Evolutionary conservation across 2,329 filamentous ascomycete species (phyloP).

Genomic region (Ophiostoma fasciatum): DNA sequence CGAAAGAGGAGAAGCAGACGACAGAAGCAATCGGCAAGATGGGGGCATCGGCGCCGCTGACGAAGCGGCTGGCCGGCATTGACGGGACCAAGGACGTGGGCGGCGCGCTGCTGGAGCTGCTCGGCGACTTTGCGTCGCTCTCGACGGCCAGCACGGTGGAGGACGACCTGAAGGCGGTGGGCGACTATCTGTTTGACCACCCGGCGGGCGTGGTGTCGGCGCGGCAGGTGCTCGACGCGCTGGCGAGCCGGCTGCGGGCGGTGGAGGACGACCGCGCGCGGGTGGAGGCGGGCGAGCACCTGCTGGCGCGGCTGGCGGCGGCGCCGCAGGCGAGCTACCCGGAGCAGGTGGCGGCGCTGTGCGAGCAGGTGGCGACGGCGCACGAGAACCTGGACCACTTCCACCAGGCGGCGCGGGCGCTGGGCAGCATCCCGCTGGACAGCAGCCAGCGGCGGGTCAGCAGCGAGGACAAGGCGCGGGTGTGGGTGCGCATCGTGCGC

Average conservation of each 20-base stretch:
- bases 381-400: constrained; percentile 77
- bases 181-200: constrained; percentile 12
- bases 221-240: constrained; percentile 14
- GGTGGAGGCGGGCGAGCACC: constrained; percentile 60
- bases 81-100: constrained; percentile 6
- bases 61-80: constrained; percentile 11
- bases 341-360: constrained; percentile 68
- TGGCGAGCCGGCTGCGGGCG: constrained; percentile 36
- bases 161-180: constrained; percentile 14
- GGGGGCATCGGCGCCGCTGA: constrained; percentile 8
- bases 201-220: constrained; percentile 17
- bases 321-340: constrained; percentile 50
- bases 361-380: constrained; percentile 67
- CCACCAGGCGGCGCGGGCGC: constrained; percentile 56
- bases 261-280: constrained; percentile 49
- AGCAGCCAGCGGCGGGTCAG: constrained; percentile 72
- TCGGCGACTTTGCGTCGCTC: constrained; percentile 13
- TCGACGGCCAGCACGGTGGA: constrained; percentile 10
- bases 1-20: neutral
- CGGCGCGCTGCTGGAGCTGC: constrained; percentile 12
- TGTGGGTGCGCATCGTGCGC: constrained; percentile 90
- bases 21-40: neutral
- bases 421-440: constrained; percentile 79
- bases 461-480: constrained; percentile 64
- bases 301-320: constrained; percentile 49